Evolutionary conservation across 345 rosid species (phyloP), one percentile per base, ranked within the genome.

Genomic region (Fremontodendron californicum): DNA sequence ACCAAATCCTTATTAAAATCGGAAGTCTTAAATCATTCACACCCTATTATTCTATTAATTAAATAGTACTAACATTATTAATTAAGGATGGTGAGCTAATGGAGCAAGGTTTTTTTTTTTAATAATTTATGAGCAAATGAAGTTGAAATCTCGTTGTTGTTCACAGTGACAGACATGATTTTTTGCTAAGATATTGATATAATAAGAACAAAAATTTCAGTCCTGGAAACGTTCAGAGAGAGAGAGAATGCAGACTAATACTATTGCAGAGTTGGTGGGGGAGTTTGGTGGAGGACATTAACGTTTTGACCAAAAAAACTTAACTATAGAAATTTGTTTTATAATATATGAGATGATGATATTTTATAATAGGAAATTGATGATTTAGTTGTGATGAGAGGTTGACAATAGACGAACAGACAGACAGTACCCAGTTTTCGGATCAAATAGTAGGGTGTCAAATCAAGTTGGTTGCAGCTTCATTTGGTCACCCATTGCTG

Each of bases 231-330:
- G 29, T 52, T n/a, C 10, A 52, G 58, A n/a, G 58, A 52, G 23
- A 7, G 23, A 21, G n/a, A 55, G 37, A 29, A 67, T 16, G n/a
- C 11, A 42, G 45, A 42, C 40, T 3, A 39, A 42, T 9, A 42
- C 40, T 3, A 39, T 60, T 5, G 18, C 2, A 12, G 51, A 67
- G 54, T 68, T 43, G 70, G 16, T 68, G 52, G 54, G 72, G 9
- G 35, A 68, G 72, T 43, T 68, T 68, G 72, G 72, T 43, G 54
- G 54, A 43, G 54, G 71, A 68, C 19, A 15, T 12, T 43, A 43
- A 43, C 54, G 72, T 68, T 23, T 43, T 29, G 37, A 25, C 54
- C 13, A 21, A 54, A n/a, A 21, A 54, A n/a, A 21, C 10, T 6
- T 2, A 15, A 9, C 3, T 33, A 33, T 1, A 1, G 1, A 33